Evolutionary conservation across 306 rosid genomes (phyloP).

Genomic region (Gillenia trifoliata): DNA sequence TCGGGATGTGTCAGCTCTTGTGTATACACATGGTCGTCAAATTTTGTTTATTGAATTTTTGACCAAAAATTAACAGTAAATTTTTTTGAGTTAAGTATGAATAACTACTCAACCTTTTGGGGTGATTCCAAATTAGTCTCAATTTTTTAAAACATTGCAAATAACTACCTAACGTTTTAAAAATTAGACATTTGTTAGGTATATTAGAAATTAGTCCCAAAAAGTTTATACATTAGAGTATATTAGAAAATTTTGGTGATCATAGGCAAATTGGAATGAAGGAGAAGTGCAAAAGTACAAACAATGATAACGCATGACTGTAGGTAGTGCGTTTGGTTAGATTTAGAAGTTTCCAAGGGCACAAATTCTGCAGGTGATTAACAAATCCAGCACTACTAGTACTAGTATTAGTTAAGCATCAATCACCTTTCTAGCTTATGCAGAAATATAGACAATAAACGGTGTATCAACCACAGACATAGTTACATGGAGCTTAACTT

Average conservation of each 20-base stretch:
- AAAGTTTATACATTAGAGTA: not conserved
- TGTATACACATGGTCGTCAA: not conserved
- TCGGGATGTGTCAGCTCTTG: too few species aligned
- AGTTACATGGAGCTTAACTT: too few species aligned
- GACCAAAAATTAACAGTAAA: not conserved
- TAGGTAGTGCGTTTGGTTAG: not conserved
- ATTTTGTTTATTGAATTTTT: not conserved
- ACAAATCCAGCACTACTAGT: not conserved
- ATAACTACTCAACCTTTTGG: too few species aligned
- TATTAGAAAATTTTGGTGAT: too few species aligned
- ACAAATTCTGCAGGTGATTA: not conserved
- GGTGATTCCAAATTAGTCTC: too few species aligned
- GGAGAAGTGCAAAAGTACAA: not conserved
- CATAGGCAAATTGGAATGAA: not conserved
- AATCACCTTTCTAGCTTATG: not conserved
- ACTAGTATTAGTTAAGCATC: not conserved
- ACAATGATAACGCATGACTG: not conserved
- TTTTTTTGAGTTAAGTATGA: too few species aligned
- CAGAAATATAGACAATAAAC: too few species aligned
- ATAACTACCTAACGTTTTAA: too few species aligned
- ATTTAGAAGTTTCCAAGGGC: not conserved
- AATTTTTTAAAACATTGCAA: too few species aligned
- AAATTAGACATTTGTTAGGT: too few species aligned
- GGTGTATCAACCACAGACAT: too few species aligned
- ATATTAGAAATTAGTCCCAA: too few species aligned